phyloP scores from a whole-genome alignment of 148 eudicot genomes.

The Camellia sinensis region DNA sequence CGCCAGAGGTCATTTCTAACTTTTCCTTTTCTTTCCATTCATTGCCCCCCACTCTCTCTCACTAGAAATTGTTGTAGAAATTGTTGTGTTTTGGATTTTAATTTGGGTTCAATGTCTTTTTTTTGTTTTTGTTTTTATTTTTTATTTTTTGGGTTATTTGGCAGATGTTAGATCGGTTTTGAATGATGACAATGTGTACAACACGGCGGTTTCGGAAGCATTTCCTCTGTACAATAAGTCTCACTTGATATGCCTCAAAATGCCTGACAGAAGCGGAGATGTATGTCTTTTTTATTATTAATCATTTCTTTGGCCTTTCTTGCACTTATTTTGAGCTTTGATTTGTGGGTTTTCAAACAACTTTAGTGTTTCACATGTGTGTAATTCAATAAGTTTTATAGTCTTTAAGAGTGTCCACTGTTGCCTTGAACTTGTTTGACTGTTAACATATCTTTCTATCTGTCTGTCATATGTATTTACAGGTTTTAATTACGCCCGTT shows the following conservation, averaged over 20 bases:
- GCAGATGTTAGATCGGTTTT: conserved; percentile 72
- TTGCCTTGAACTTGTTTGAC: not conserved
- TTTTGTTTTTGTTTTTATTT: not conserved
- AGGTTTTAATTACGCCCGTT: conserved; percentile 73
- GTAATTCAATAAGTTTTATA: not conserved
- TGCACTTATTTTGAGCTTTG: not conserved
- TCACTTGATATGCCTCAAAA: conserved; percentile 72
- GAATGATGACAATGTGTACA: conserved; percentile 69
- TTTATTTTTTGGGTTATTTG: conserved; percentile 4
- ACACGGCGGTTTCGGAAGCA: conserved; percentile 67
- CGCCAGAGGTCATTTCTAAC: conserved; percentile 58
- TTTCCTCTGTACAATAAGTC: conserved; percentile 80
- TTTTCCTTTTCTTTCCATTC: not conserved
- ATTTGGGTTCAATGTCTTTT: not conserved
- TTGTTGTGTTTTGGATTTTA: not conserved
- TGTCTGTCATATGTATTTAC: conserved; percentile 5
- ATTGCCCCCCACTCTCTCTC: no score
- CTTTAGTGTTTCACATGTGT: not conserved
- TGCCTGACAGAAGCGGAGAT: conserved; percentile 78
- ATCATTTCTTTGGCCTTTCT: not conserved
- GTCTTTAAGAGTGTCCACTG: not conserved
- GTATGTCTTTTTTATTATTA: conserved; percentile 33
- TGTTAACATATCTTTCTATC: no score
- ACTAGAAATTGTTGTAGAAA: no score
- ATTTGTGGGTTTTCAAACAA: not conserved